Conservation (phyloP, 345 rosid species). For the Melaleuca alternifolia region DNA sequence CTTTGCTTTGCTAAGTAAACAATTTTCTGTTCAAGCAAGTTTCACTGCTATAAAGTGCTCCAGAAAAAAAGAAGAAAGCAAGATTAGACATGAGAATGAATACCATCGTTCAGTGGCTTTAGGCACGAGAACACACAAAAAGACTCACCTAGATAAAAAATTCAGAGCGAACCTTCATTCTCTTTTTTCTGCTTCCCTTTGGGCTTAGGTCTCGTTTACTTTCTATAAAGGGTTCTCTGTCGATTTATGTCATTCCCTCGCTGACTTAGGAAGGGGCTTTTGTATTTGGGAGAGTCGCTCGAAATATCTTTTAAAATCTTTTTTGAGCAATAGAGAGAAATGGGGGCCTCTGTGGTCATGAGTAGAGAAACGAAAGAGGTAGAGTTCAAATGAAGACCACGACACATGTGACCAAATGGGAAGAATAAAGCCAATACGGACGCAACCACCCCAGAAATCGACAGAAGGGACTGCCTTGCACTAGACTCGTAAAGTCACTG, state of each 20-base stretch:
- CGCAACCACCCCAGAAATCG: slow-evolving; percentile 5
- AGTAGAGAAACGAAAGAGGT: not conserved
- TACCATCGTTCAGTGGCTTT: not conserved
- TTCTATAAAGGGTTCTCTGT: not conserved
- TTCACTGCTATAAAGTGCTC: not conserved
- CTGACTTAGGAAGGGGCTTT: not conserved
- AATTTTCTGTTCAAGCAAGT: not conserved
- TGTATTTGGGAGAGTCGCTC: not conserved
- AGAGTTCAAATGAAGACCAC: not conserved
- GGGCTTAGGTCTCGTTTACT: not conserved
- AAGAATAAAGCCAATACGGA: slow-evolving; percentile 3
- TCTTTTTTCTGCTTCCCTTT: not conserved
- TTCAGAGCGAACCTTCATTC: not conserved
- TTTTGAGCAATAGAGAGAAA: not conserved
- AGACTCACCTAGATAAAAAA: not conserved
- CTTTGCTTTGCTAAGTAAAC: not conserved
- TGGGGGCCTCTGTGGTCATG: slow-evolving; percentile 1
- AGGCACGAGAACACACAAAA: not conserved
- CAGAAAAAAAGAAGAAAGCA: not conserved
- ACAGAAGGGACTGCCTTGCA: slow-evolving; percentile 19
- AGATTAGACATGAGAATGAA: not conserved
- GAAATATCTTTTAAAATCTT: slow-evolving; percentile 7
- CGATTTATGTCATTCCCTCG: not conserved
- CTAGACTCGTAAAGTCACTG: not conserved
- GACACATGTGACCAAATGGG: slow-evolving; percentile 5